Conservation (phyloP, 495 filamentous ascomycete species). For the Penicillium lagena region DNA sequence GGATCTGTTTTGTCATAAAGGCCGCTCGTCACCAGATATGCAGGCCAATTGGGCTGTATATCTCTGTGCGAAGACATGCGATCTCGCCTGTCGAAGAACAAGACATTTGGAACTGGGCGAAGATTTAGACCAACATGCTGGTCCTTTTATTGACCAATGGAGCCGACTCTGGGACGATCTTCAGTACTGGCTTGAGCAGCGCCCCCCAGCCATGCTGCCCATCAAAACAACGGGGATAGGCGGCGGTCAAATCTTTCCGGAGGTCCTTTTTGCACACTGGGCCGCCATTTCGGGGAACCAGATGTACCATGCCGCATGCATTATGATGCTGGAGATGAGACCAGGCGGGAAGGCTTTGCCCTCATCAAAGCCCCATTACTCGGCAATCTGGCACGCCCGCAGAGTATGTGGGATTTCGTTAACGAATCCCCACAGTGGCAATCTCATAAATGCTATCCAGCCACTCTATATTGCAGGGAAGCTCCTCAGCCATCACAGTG, state of each 20-base stretch:
- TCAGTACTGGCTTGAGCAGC: conserved; percentile 26
- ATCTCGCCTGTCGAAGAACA: conserved; percentile 23
- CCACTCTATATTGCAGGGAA: conserved; percentile 39
- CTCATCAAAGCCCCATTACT: conserved; percentile 13
- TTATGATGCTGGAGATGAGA: conserved; percentile 30
- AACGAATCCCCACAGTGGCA: conserved; percentile 35
- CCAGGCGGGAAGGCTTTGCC: conserved; percentile 17
- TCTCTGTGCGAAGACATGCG: conserved; percentile 27
- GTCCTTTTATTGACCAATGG: conserved; percentile 21
- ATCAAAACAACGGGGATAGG: conserved; percentile 20
- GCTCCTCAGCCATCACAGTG: conserved; percentile 30
- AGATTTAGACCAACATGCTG: conserved; percentile 6
- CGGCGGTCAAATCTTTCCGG: conserved; percentile 23
- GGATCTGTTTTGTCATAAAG: conserved; percentile 15
- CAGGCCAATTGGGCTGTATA: conserved; percentile 38
- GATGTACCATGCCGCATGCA: conserved; percentile 33
- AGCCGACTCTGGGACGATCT: conserved; percentile 29
- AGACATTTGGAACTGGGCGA: conserved; percentile 23
- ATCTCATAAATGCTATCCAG: conserved; percentile 40
- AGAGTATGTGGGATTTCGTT: conserved; percentile 39
- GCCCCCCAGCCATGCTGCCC: conserved; percentile 28
- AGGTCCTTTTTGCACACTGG: conserved; percentile 31
- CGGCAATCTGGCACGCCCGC: conserved; percentile 35
- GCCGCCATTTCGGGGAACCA: conserved; percentile 40
- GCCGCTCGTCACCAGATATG: conserved; percentile 18